Evolutionary conservation across 805 yeast genomes (phyloP).

Genomic region (Spathaspora girioi): DNA sequence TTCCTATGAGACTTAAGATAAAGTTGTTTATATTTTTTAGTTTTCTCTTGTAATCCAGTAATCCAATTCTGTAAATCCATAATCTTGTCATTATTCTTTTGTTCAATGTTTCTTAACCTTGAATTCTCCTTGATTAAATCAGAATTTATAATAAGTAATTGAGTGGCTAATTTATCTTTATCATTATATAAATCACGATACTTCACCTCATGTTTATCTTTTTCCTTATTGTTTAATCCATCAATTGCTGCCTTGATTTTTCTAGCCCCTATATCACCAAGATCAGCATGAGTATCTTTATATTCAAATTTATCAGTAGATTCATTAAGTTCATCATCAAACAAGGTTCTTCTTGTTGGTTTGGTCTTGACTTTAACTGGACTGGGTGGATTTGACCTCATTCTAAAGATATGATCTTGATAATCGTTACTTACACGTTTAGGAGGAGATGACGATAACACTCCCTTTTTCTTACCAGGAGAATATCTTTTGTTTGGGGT

Average conservation of each 20-base stretch:
- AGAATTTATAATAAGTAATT: background rate
- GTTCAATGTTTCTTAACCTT: background rate
- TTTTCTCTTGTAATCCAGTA: background rate
- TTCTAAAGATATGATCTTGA: slow-evolving; percentile 13
- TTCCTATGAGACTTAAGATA: background rate
- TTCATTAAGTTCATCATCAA: background rate
- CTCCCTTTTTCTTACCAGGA: background rate
- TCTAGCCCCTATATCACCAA: background rate
- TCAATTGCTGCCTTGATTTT: background rate
- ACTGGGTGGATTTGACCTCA: slow-evolving; percentile 7
- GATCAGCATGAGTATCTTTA: background rate
- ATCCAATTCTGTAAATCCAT: background rate
- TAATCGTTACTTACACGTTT: slow-evolving; percentile 15
- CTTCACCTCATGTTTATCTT: background rate
- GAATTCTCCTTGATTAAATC: background rate
- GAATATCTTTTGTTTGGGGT: background rate
- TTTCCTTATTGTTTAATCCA: background rate
- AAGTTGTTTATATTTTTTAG: background rate
- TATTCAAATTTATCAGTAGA: background rate
- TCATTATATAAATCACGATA: background rate
- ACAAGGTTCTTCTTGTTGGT: background rate
- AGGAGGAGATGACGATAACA: slow-evolving; percentile 11
- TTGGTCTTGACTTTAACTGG: slow-evolving; percentile 10
- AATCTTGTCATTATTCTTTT: background rate
- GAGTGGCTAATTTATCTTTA: background rate